Evolutionary conservation across 2,329 filamentous ascomycete species (phyloP), one percentile per base, ranked within the genome.

Genomic region (Harringtonia lauricola): DNA sequence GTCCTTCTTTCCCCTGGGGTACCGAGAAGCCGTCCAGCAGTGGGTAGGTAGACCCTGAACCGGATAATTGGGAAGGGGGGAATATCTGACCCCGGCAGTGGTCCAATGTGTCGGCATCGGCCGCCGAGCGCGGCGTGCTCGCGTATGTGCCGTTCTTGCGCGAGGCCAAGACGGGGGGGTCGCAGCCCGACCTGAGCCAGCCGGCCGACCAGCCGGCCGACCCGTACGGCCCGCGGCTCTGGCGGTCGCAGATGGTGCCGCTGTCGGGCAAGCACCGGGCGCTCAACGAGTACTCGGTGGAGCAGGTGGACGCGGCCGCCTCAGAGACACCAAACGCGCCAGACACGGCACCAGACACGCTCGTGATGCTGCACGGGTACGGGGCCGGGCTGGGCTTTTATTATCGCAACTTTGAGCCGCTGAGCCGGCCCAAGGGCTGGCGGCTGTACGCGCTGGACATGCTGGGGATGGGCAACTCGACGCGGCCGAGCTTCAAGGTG

Each of bases 331-430:
- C n/a, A n/a, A n/a, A n/a, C n/a, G n/a, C n/a, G n/a, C n/a, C n/a
- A n/a, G 89, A 95, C 58, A 64, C 81, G 5, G 76, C 79, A 0
- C 82, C 94, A 38, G 82, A 96, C 57, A 92, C 86, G 36, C 70
- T 98, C 15, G 90, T 98, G 36, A 94, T 98, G 78, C 68, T 98
- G 5, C 92, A 98, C 59, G 92, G 92, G 48, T 98, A 98, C 61
- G 92, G 92, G 38, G 92, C 92, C 2, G 92, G 92, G 1, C 72
- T 98, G 1, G 92, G 90, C 19, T 96, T 98, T 65, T 98, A 94
- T 71, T 98, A 95, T 71, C 90, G 92, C 65, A 98, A 98, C 60
- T 95, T 94, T 48, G 92, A 98, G 62, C 79, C 82, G 7, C 66
- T 98, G 29, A 89, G 83, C 37, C 79, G 89, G 17, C 66, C 79